A percentile compares a stretch with the other conserved stretches of the same genome.
Conservation (phyloP, 306 rosid genomes). For the Acacia acuminata region DNA sequence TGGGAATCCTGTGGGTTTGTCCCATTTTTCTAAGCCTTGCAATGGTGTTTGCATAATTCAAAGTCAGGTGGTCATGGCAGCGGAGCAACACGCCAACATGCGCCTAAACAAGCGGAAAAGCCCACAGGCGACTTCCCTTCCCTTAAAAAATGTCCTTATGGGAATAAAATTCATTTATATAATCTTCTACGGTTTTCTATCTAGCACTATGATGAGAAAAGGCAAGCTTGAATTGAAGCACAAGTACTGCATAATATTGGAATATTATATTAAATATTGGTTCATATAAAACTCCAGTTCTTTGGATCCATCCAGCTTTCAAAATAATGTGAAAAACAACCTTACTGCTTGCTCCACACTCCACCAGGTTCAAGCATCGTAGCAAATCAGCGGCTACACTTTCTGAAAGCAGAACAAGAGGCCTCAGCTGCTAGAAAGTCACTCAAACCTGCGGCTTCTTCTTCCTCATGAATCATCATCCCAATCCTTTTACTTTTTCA, state of each 20-base stretch:
- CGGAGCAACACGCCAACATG: background rate
- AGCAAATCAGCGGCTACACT: constrained; percentile 25
- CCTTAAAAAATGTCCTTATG: background rate
- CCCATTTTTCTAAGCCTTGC: background rate
- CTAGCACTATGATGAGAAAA: background rate
- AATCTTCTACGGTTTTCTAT: background rate
- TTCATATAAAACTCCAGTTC: no score
- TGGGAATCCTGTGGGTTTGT: background rate
- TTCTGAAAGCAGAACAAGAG: background rate
- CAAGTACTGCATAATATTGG: background rate
- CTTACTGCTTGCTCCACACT: no score
- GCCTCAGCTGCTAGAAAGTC: background rate
- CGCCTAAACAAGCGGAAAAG: background rate
- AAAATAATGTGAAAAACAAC: no score
- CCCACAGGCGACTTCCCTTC: background rate
- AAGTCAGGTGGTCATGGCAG: background rate
- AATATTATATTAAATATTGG: background rate
- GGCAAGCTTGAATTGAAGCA: background rate
- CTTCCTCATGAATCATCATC: background rate
- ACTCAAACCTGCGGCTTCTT: background rate
- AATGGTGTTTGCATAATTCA: background rate
- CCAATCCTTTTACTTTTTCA: background rate
- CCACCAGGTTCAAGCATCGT: background rate
- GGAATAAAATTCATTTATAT: background rate
- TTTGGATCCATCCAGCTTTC: no score